Conservation (phyloP, 2,329 filamentous ascomycete genomes). For the Endocalyx cinctus region DNA sequence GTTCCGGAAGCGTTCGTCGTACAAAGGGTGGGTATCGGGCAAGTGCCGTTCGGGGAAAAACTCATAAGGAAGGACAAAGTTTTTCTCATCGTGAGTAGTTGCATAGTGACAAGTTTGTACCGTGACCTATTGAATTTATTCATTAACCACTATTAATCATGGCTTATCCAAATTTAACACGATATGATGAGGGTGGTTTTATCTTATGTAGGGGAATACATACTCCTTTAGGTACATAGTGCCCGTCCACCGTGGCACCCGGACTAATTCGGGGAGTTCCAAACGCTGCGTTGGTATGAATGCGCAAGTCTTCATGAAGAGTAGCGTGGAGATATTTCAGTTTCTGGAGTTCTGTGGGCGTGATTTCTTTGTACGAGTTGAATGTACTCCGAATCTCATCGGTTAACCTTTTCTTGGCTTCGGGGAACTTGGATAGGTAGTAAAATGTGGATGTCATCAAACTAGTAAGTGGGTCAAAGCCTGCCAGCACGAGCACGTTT, state of each 20-base stretch:
- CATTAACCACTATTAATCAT: constrained; percentile 7
- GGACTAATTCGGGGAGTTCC: constrained; percentile 1
- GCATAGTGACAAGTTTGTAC: constrained; percentile 1
- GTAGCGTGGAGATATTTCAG: constrained; percentile 1
- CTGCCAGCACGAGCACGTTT: constrained; percentile 1
- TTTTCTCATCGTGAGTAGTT: constrained; percentile 5
- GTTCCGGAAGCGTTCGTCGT: constrained; percentile 5
- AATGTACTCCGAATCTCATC: too few species aligned
- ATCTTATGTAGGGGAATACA: constrained; percentile 2
- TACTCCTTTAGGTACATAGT: constrained; percentile 11
- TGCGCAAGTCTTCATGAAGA: constrained; percentile 2
- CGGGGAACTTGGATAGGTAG: background rate
- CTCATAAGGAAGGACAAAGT: constrained; percentile 5
- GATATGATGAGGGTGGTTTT: too few species aligned
- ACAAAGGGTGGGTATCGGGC: constrained; percentile 6
- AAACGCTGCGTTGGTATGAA: constrained; percentile 2
- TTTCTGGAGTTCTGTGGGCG: background rate
- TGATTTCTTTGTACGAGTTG: too few species aligned
- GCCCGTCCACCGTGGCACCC: constrained; percentile 1
- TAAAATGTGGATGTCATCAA: background rate
- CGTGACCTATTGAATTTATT: too few species aligned
- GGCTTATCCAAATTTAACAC: too few species aligned
- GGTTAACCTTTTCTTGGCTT: too few species aligned
- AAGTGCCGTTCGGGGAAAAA: constrained; percentile 14
- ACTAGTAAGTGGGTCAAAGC: constrained; percentile 1